These are phyloP conservation scores for Lecanosticta acicola DNA, from an alignment of 2,329 filamentous ascomycete genomes.

Conservation along the genomic window DNA sequence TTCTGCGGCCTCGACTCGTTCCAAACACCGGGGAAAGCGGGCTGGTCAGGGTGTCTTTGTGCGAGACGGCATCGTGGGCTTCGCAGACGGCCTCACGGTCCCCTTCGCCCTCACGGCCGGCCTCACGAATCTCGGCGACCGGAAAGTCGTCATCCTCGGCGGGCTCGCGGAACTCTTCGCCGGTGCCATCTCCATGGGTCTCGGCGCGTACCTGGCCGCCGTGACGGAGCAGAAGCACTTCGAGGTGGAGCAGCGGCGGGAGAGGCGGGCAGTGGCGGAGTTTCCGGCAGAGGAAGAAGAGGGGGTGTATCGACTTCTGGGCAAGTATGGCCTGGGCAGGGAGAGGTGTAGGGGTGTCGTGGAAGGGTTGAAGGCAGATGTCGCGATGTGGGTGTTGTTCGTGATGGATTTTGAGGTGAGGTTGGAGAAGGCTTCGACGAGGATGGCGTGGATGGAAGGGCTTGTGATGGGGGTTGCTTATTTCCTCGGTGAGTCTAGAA, in stretches of 20 bases:
- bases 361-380: constrained; percentile 45
- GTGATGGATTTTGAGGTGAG: constrained; percentile 56
- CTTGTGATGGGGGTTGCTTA: constrained; percentile 38
- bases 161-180: constrained; percentile 70
- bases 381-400: constrained; percentile 51
- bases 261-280: constrained; percentile 41
- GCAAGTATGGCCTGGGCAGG: constrained; percentile 46
- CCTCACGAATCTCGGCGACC: constrained; percentile 47
- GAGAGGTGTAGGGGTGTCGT: constrained; percentile 44
- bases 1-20: background rate
- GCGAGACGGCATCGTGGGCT: constrained; percentile 66
- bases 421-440: constrained; percentile 40
- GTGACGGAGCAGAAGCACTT: constrained; percentile 51
- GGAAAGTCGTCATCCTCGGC: constrained; percentile 46
- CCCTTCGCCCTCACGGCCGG: constrained; percentile 75
- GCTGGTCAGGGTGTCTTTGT: constrained; percentile 42
- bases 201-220: constrained; percentile 67
- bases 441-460: constrained; percentile 45
- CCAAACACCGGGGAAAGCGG: constrained; percentile 9
- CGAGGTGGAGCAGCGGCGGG: constrained; percentile 45
- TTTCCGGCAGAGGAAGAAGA: constrained; percentile 40
- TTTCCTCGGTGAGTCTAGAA: constrained; percentile 29
- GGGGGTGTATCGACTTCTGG: constrained; percentile 42
- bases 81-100: constrained; percentile 73
- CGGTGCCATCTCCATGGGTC: constrained; percentile 71